Conservation (phyloP, 805 yeast species). For the Vanderwaltozyma verrucispora region DNA sequence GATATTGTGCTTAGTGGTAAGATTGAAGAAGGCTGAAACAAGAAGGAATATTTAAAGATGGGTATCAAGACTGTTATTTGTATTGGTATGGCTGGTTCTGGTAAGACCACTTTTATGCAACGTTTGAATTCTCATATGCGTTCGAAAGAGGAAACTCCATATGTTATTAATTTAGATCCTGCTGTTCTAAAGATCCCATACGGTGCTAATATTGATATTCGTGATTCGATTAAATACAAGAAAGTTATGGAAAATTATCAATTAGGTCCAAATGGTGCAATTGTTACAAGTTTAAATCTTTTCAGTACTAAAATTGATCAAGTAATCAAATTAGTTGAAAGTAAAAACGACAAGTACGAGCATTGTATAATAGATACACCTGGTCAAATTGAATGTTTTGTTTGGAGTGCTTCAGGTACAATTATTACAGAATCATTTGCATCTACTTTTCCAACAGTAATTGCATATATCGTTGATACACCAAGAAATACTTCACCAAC, state of each 20-base stretch:
- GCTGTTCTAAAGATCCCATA: slow-evolving; percentile 92
- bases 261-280: slow-evolving; percentile 97
- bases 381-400: slow-evolving; percentile 97
- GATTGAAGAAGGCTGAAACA: too few species aligned
- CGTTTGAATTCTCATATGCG: slow-evolving; percentile 84
- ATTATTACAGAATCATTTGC: slow-evolving; percentile 96
- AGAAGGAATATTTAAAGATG: slow-evolving; percentile 25
- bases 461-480: slow-evolving; percentile 93
- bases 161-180: slow-evolving; percentile 90
- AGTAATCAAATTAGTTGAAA: slow-evolving; percentile 76
- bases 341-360: slow-evolving; percentile 43
- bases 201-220: slow-evolving; percentile 87
- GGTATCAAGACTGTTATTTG: slow-evolving; percentile 37
- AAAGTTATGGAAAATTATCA: slow-evolving; percentile 95
- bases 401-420: slow-evolving; percentile 97
- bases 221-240: slow-evolving; percentile 91
- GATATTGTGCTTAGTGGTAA: too few species aligned
- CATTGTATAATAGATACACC: slow-evolving; percentile 93
- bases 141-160: slow-evolving; percentile 58
- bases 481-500: slow-evolving; percentile 92
- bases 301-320: slow-evolving; percentile 96
- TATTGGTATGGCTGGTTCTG: slow-evolving; percentile 69
- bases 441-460: slow-evolving; percentile 86
- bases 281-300: slow-evolving; percentile 85
- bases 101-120: slow-evolving; percentile 97